Base-by-base conservation (phyloP, 2,329 filamentous ascomycete genomes). In the Lasiodiplodia sp. region DNA sequence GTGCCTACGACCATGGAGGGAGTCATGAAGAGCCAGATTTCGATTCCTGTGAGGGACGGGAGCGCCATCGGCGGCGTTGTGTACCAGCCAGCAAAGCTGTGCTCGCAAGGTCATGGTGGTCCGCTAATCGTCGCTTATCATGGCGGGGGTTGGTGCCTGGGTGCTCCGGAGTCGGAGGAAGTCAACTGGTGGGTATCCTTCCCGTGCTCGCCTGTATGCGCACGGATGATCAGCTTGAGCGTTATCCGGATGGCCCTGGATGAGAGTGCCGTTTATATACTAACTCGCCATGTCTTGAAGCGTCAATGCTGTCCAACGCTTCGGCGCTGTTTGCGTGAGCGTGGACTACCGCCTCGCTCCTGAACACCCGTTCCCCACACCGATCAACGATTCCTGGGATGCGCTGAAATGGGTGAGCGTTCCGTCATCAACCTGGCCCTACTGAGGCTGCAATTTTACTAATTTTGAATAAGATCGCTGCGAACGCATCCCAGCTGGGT, bases 341-440 rank as follows among this genome's bases (percentile, higher is more conserved):
- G 87, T 90, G 67, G 86, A 86, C 68, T 90, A 90, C 73, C 84
- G 88, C 14, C 82, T 85, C 18, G 88, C 88, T 0, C 88, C 88
- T 3, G 87, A 90, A 73, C 79, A 85, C 69, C 87, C 87, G 0
- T 90, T 90, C 71, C 88, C 88, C 2, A 87, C 85, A 0, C 86
- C 88, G 0, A 87, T 90, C 2, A 87, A 90, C 71, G 88, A 90
- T 70, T 60, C 52, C 12, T 67, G 65, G 65, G 65, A 67, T n/a
- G 52, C 65, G 7, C 40, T 67, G 23, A 38, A 70, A 64, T 74
- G 73, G 73, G 71, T 73, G 68, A 8, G 66, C 8, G 2, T 10
- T 34, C 1, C 31, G 31, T 10, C 8, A 10, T 34, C 31, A 2
- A 10, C 31, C 31, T 34, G 31, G 1, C 31, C 31, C 31, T 34